phyloP scores from a whole-genome alignment of 1,284 basidiomycete species.

The Earliella scabrosa region DNA sequence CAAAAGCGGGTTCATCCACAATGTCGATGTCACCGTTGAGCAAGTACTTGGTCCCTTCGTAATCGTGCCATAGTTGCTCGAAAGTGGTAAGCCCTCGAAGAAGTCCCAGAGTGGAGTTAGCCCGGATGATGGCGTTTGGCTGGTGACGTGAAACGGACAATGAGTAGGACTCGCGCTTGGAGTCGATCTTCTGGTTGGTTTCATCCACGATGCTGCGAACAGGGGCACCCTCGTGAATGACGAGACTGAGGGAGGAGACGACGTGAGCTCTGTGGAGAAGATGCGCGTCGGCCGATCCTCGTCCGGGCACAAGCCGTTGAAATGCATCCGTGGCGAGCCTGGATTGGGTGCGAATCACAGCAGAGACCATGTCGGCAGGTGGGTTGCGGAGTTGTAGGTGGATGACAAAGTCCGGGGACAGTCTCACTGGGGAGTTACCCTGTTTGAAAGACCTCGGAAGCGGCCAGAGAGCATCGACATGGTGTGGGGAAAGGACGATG shows the following conservation, averaged over 20 bases:
- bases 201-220: conserved; percentile 52
- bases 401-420: conserved; percentile 51
- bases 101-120: conserved; percentile 76
- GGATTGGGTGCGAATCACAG: conserved; percentile 43
- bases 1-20: conserved; percentile 65
- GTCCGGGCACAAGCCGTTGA: conserved; percentile 49
- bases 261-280: conserved; percentile 32
- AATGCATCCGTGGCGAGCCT: conserved; percentile 46
- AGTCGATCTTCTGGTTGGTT: conserved; percentile 50
- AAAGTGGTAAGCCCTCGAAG: conserved; percentile 84
- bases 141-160: conserved; percentile 58
- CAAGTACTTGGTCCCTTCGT: conserved; percentile 52
- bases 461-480: conserved; percentile 56
- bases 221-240: conserved; percentile 36
- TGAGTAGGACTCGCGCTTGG: conserved; percentile 66
- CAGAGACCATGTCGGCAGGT: conserved; percentile 48
- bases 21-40: conserved; percentile 61
- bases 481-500: conserved; percentile 12
- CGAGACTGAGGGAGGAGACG: conserved; percentile 40
- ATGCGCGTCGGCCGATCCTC: conserved; percentile 43
- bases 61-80: conserved; percentile 73
- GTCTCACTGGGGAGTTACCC: conserved; percentile 52
- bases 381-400: conserved; percentile 41
- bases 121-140: conserved; percentile 62
- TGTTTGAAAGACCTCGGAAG: conserved; percentile 53